phyloP scores from a whole-genome alignment of 2,329 filamentous ascomycete species.

The Fusarium oxysporum region DNA sequence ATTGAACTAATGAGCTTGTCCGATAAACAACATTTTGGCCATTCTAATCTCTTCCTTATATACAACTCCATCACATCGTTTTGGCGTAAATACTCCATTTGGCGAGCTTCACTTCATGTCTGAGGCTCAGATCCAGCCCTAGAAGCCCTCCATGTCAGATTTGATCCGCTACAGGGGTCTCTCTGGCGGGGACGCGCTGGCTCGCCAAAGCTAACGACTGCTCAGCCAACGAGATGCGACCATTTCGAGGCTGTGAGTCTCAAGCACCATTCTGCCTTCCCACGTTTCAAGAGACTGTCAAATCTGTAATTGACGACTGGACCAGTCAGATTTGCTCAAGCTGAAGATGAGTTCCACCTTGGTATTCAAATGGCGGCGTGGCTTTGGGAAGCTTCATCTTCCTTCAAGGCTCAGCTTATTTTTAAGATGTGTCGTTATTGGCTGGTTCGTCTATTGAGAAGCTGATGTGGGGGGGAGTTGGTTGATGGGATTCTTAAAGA shows the following conservation, averaged over 20 bases:
- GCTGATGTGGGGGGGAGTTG: background rate
- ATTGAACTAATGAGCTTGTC: constrained; percentile 3
- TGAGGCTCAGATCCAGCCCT: constrained; percentile 19
- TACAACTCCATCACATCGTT: background rate
- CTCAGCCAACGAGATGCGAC: constrained; percentile 18
- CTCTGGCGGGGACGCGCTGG: constrained; percentile 10
- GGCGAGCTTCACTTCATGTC: background rate
- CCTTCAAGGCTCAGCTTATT: background rate
- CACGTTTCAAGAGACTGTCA: background rate
- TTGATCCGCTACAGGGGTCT: background rate
- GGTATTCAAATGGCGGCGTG: background rate
- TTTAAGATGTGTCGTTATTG: background rate
- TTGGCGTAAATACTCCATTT: background rate
- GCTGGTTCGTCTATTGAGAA: constrained; percentile 12
- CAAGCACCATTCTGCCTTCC: background rate
- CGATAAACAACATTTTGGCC: background rate
- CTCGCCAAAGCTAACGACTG: constrained; percentile 37
- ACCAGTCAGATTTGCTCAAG: constrained; percentile 4
- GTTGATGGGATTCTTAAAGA: background rate
- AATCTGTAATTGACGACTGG: constrained; percentile 12
- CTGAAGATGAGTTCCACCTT: background rate
- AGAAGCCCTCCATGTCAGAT: background rate
- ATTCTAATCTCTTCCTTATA: constrained; percentile 18
- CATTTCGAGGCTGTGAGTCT: constrained; percentile 13
- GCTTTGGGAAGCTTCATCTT: constrained; percentile 12